These are phyloP conservation scores for Lachnellula subtilissima DNA, from an alignment of 2,329 filamentous ascomycete species.

Conservation along the genomic window DNA sequence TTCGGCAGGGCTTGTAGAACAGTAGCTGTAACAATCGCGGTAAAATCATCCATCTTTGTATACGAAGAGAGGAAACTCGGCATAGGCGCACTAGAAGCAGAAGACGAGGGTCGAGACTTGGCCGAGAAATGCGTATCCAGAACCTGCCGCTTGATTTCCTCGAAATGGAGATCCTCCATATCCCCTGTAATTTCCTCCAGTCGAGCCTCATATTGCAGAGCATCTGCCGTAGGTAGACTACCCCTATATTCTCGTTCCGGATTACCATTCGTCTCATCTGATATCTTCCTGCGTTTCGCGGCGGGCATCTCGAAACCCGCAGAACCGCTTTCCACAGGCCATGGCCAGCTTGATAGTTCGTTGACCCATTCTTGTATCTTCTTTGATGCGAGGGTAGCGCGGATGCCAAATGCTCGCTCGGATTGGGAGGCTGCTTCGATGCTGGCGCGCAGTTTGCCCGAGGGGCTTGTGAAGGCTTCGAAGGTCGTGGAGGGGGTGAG, in stretches of 20 bases:
- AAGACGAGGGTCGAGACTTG: constrained; percentile 48
- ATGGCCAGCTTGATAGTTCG: constrained; percentile 61
- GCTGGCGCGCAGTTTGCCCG: constrained; percentile 50
- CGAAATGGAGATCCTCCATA: constrained; percentile 66
- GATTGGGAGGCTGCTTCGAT: constrained; percentile 57
- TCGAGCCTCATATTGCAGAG: constrained; percentile 65
- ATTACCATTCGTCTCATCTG: constrained; percentile 10
- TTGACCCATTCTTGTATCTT: constrained; percentile 69
- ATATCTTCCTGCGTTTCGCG: constrained; percentile 38
- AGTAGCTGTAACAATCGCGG: constrained; percentile 84
- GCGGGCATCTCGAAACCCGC: constrained; percentile 50
- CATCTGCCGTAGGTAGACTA: constrained; percentile 59
- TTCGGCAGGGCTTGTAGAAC: constrained; percentile 84
- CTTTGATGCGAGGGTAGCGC: constrained; percentile 65
- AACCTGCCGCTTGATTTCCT: constrained; percentile 86
- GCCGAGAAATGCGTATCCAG: constrained; percentile 72
- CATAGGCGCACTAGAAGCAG: constrained; percentile 40
- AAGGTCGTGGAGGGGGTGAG: constrained; percentile 57
- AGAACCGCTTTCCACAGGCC: constrained; percentile 50
- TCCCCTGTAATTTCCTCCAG: constrained; percentile 68
- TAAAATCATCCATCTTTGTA: constrained; percentile 79
- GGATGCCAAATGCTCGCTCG: constrained; percentile 67
- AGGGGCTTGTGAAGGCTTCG: constrained; percentile 52
- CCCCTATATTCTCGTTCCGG: constrained; percentile 40
- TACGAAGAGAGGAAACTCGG: constrained; percentile 47